Percentiles rank a stretch among this genome's conserved stretches.
These are phyloP conservation scores for Eutypella sp. DNA, from an alignment of 2,329 filamentous ascomycete species.

Conservation along the genomic window DNA sequence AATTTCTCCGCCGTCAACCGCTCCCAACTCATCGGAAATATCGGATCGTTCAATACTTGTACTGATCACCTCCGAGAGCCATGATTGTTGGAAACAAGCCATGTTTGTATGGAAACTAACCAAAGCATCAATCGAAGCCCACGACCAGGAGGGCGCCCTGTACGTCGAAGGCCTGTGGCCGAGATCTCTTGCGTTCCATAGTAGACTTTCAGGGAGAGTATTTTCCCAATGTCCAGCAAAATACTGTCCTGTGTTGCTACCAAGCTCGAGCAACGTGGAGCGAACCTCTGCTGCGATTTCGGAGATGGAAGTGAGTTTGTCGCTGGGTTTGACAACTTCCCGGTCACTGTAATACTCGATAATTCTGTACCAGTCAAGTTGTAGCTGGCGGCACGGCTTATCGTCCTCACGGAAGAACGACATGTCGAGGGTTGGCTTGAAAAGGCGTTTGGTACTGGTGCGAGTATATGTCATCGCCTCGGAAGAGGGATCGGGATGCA, in stretches of 20 bases:
- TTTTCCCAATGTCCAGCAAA: background rate
- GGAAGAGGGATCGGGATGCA: background rate
- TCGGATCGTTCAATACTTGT: too few relatives aligned
- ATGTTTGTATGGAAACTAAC: background rate
- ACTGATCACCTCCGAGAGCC: background rate
- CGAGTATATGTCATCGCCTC: background rate
- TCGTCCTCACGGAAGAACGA: background rate
- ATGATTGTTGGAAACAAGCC: background rate
- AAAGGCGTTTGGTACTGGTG: background rate
- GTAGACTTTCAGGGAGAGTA: background rate
- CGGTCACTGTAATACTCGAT: background rate
- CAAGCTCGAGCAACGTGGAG: background rate
- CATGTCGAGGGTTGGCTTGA: background rate
- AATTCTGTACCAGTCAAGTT: conserved; percentile 1
- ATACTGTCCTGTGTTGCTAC: background rate
- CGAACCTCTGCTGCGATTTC: background rate
- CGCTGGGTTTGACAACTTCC: background rate
- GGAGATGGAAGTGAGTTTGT: background rate
- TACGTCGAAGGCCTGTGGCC: background rate
- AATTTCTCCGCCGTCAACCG: too few relatives aligned
- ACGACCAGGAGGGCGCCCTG: background rate
- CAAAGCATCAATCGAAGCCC: background rate
- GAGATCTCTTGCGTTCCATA: background rate
- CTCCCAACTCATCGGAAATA: too few relatives aligned
- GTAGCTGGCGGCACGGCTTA: background rate